Percentiles rank a stretch among this genome's conserved stretches.
Evolutionary conservation across 768 basidiomycete species (phyloP).

Genomic region (Lepiota brunneoincarnata): DNA sequence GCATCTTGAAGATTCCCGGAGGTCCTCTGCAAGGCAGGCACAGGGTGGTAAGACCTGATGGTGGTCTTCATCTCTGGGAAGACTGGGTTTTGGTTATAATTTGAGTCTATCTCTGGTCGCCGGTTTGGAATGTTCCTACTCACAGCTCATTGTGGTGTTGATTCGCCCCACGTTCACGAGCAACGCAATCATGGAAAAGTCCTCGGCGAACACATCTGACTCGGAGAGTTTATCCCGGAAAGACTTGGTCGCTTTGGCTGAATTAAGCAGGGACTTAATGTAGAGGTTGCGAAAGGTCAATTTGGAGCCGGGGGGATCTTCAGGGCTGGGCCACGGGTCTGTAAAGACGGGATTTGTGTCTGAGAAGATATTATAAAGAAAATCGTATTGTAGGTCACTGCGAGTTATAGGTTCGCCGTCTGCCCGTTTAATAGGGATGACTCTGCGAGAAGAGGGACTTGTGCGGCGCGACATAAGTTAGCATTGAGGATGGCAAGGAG

Average conservation of each 20-base stretch:
- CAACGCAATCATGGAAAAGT: conserved; percentile 73
- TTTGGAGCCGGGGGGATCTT: conserved; percentile 23
- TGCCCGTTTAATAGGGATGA: conserved; percentile 45
- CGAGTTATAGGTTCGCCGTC: conserved; percentile 70
- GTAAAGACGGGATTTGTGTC: conserved; percentile 59
- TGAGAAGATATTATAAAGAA: conserved; percentile 74
- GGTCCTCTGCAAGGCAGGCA: conserved; percentile 68
- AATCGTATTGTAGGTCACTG: conserved; percentile 73
- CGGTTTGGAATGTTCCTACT: conserved; percentile 24
- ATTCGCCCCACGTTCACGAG: conserved; percentile 78
- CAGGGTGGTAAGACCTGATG: conserved; percentile 74
- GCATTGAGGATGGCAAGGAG: not conserved
- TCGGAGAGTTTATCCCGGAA: conserved; percentile 73
- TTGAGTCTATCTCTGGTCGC: conserved; percentile 4
- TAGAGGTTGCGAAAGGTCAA: conserved; percentile 64
- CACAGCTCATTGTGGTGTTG: conserved; percentile 83
- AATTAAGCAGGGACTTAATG: conserved; percentile 47
- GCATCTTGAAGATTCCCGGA: conserved; percentile 75
- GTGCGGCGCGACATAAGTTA: conserved; percentile 38
- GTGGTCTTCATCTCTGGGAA: conserved; percentile 81
- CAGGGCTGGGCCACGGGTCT: conserved; percentile 34
- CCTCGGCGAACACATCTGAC: conserved; percentile 53
- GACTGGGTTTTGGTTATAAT: conserved; percentile 37
- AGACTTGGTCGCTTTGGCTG: conserved; percentile 65
- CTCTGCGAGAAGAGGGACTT: conserved; percentile 41